These are phyloP conservation scores for Bacidia gigantensis DNA, from an alignment of 495 filamentous ascomycete genomes.

Conservation along the genomic window DNA sequence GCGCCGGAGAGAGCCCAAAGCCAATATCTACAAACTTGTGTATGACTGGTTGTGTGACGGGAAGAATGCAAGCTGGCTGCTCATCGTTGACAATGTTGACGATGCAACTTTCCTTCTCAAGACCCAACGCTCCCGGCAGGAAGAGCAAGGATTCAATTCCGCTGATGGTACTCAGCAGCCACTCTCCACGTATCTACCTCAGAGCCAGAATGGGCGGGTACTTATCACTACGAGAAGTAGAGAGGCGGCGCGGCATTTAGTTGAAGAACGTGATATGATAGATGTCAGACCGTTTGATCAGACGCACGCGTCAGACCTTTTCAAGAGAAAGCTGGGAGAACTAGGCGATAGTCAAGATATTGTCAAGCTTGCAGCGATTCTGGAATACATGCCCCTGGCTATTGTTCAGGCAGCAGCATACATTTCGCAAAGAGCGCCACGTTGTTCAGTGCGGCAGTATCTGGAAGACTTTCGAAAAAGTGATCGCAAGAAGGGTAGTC, in stretches of 20 bases:
- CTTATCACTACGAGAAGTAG: slow-evolving; percentile 29
- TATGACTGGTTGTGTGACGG: slow-evolving; percentile 27
- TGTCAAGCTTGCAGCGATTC: slow-evolving; percentile 21
- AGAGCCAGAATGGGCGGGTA: slow-evolving; percentile 23
- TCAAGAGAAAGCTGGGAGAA: slow-evolving; percentile 27
- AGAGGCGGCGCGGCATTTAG: slow-evolving; percentile 19
- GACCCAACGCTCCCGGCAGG: slow-evolving; percentile 7
- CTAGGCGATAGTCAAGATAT: slow-evolving; percentile 12
- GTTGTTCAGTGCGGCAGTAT: slow-evolving; percentile 23
- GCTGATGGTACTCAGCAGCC: not conserved
- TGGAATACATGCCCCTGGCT: slow-evolving; percentile 38
- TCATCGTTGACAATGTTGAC: slow-evolving; percentile 36
- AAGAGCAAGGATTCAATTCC: not conserved
- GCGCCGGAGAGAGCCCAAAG: slow-evolving; percentile 25
- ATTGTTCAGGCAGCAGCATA: slow-evolving; percentile 37
- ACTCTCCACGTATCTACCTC: slow-evolving; percentile 23
- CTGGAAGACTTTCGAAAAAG: slow-evolving; percentile 25
- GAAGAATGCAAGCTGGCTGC: slow-evolving; percentile 26
- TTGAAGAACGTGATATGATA: slow-evolving; percentile 27
- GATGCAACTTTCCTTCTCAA: slow-evolving; percentile 21
- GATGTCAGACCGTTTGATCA: slow-evolving; percentile 25
- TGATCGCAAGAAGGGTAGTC: slow-evolving; percentile 21
- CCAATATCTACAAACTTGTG: slow-evolving; percentile 29
- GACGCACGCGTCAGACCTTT: slow-evolving; percentile 23
- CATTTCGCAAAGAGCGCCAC: slow-evolving; percentile 24